Percentiles rank a stretch among this genome's conserved stretches.
These are phyloP conservation scores for Penicillium sp. DNA, from an alignment of 2,329 filamentous ascomycete genomes.

Conservation along the genomic window DNA sequence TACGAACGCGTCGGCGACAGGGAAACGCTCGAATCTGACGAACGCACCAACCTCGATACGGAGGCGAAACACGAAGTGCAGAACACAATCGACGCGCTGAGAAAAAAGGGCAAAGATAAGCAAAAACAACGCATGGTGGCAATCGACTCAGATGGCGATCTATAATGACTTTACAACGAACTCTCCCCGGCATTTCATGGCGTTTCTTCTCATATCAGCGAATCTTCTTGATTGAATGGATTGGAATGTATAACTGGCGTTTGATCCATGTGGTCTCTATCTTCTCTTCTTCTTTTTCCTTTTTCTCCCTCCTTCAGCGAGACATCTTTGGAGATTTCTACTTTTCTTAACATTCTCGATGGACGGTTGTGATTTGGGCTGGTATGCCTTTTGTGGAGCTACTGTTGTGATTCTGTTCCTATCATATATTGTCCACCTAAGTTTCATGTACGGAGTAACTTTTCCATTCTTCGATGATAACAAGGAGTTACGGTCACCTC, in stretches of 20 bases:
- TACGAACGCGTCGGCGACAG: constrained; percentile 67
- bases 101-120: constrained; percentile 20
- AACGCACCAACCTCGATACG: constrained; percentile 69
- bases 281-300: neutral
- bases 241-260: constrained; percentile 8
- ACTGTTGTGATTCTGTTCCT: neutral
- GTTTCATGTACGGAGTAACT: neutral
- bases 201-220: constrained; percentile 21
- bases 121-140: constrained; percentile 21
- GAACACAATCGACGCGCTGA: constrained; percentile 59
- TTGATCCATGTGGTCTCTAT: constrained; percentile 1
- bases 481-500: neutral
- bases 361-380: neutral
- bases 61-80: constrained; percentile 77
- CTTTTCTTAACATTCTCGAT: neutral
- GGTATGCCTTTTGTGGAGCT: neutral
- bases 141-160: constrained; percentile 21
- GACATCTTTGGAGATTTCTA: neutral
- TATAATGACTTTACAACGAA: constrained; percentile 20
- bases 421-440: neutral
- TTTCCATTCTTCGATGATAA: neutral
- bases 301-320: neutral
- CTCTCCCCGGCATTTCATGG: constrained; percentile 20
- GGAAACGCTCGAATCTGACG: constrained; percentile 62
- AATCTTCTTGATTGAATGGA: neutral